Evolutionary conservation across 495 filamentous ascomycete genomes (phyloP).

Genomic region (Copromyces sp.): DNA sequence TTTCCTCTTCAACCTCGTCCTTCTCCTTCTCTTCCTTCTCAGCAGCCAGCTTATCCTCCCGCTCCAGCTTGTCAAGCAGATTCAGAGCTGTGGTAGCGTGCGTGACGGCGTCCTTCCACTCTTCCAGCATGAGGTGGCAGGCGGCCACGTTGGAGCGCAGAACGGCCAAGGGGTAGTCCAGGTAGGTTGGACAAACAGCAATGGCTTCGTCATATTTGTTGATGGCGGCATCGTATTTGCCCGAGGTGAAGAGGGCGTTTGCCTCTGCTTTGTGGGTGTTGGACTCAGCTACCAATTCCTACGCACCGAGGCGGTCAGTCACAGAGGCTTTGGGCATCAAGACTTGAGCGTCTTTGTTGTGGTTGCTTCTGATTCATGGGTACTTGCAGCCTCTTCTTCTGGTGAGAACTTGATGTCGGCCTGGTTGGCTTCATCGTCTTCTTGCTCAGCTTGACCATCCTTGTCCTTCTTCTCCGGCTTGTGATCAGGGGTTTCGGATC

Average conservation of each 20-base stretch:
- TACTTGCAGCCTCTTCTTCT: constrained; percentile 23
- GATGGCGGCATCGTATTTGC: constrained; percentile 74
- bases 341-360: background rate
- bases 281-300: constrained; percentile 63
- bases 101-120: constrained; percentile 77
- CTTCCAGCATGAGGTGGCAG: constrained; percentile 77
- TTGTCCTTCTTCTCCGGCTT: background rate
- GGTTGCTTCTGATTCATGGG: constrained; percentile 5
- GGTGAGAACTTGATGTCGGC: constrained; percentile 38
- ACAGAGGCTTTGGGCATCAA: background rate
- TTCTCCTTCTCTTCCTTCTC: constrained; percentile 46
- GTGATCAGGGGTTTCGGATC: background rate
- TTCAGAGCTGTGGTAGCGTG: constrained; percentile 65
- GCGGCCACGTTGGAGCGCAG: constrained; percentile 81
- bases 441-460: background rate
- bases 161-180: constrained; percentile 84
- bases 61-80: constrained; percentile 50
- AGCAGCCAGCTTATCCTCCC: constrained; percentile 24
- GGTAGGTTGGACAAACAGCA: constrained; percentile 70
- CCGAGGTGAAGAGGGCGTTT: constrained; percentile 63
- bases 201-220: constrained; percentile 81
- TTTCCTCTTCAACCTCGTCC: constrained; percentile 50
- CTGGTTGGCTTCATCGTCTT: constrained; percentile 12
- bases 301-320: background rate
- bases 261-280: constrained; percentile 66